Percentiles rank a stretch among this genome's conserved stretches.
These are phyloP conservation scores for Yarrowia sp. DNA, from an alignment of 805 yeast genomes.

Conservation along the genomic window DNA sequence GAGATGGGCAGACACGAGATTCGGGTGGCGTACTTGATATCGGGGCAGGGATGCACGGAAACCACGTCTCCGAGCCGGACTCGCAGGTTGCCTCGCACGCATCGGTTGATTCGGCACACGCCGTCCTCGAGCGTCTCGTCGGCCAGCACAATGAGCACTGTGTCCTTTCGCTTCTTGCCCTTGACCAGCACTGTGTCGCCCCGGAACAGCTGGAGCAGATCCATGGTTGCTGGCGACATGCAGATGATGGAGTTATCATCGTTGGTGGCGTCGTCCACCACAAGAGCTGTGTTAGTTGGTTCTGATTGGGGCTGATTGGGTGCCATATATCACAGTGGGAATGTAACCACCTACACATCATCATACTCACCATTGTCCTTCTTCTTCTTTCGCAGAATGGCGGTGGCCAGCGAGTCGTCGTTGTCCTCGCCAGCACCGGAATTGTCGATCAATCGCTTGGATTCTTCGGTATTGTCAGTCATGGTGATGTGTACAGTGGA, in stretches of 20 bases:
- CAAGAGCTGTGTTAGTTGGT: conserved; percentile 44
- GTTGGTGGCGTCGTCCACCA: conserved; percentile 94
- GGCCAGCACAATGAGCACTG: conserved; percentile 90
- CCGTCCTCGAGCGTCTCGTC: conserved; percentile 98
- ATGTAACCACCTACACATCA: too few relatives aligned
- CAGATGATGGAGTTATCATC: conserved; percentile 97
- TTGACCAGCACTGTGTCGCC: conserved; percentile 97
- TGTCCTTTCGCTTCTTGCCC: conserved; percentile 97
- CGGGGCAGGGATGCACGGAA: conserved; percentile 93
- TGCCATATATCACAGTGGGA: neutral
- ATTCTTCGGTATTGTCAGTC: conserved; percentile 28
- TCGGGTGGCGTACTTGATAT: conserved; percentile 93
- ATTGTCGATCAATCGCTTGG: conserved; percentile 51
- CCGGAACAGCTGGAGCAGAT: conserved; percentile 85
- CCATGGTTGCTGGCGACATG: conserved; percentile 94
- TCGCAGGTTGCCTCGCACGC: conserved; percentile 90
- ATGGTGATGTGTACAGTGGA: conserved; percentile 8
- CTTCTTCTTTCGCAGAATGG: conserved; percentile 95
- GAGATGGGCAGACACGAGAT: conserved; percentile 95
- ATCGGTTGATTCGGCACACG: conserved; percentile 88
- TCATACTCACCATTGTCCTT: conserved; percentile 64
- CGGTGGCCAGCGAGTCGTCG: conserved; percentile 83
- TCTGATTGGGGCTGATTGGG: neutral
- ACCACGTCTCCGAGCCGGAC: conserved; percentile 92
- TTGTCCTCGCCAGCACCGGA: conserved; percentile 62